These are phyloP conservation scores for Pythium aristosporum DNA, from an alignment of 352 stramenopile genomes.

Conservation along the genomic window DNA sequence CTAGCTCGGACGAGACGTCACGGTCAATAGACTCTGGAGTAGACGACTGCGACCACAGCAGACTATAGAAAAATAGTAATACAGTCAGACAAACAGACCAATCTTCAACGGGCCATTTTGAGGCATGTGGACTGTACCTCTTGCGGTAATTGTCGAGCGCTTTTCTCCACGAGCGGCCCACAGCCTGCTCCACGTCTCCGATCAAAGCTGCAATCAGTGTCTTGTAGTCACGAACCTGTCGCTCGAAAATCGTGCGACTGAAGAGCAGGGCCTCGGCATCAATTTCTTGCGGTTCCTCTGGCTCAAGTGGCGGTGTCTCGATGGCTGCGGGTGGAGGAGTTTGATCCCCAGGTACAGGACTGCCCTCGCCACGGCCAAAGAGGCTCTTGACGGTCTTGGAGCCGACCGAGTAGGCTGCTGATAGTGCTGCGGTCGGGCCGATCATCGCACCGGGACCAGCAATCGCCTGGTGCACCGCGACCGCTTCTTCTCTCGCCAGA, in stretches of 20 bases:
- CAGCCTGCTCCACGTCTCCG: slow-evolving; percentile 22
- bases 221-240: slow-evolving; percentile 49
- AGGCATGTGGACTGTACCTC: slow-evolving; percentile 21
- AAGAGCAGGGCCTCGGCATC: slow-evolving; percentile 60
- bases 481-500: slow-evolving; percentile 63
- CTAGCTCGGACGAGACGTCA: slow-evolving; percentile 22
- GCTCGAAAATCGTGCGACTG: slow-evolving; percentile 74
- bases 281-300: slow-evolving; percentile 20
- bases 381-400: slow-evolving; percentile 74
- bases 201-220: slow-evolving; percentile 35
- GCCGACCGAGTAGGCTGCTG: slow-evolving; percentile 69
- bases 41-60: slow-evolving; percentile 1
- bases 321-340: not conserved
- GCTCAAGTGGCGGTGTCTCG: not conserved
- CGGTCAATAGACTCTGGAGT: not conserved
- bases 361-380: slow-evolving; percentile 34
- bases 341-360: not conserved
- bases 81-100: not conserved
- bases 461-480: slow-evolving; percentile 65
- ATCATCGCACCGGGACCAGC: slow-evolving; percentile 69
- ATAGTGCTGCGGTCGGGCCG: slow-evolving; percentile 62
- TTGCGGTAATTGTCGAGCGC: slow-evolving; percentile 34
- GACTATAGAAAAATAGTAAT: not conserved
- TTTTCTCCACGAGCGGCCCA: slow-evolving; percentile 28
- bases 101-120: not conserved